Base-by-base conservation (phyloP, 352 stramenopile species). In the Globisporangium recalcitrans region DNA sequence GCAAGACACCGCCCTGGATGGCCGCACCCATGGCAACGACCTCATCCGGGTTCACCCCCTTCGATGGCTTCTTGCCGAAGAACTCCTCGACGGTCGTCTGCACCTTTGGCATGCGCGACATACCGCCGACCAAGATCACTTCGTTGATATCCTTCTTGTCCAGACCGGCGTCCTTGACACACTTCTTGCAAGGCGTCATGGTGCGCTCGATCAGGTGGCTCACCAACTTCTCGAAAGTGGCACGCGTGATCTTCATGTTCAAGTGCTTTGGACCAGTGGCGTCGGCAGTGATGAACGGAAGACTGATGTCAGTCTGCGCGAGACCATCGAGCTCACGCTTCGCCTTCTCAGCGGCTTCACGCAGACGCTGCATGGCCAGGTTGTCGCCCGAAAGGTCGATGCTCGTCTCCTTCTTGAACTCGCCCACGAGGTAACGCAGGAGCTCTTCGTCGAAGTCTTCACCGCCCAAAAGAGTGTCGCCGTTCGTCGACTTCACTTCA, bases 211-310 rank as follows among this genome's bases (percentile, higher is more conserved):
- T 80, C 79, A 98, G 97, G 77, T 94, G 86, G 72, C 90, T 96
- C 77, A 88, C 76, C 68, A 92, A 81, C 63, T 95, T 78, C 72
- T 98, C 93, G 66, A 98, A 97, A 27, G 87, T 64, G 0, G 90
- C 88, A 61, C 93, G 85, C 46, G 91, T 97, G 46, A 98, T 95
- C 26, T 80, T 94, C 27, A 78, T 85, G 80, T 91, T 96, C 71
- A 97, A 98, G 82, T 99, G 97, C 84, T 99, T 99, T 40, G 97
- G 96, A 67, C 97, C 97, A 38, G 80, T 89, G 42, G 95, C 88
- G 69, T 98, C 93, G 31, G 97, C 80, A 31, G 90, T 90, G 52
- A 98, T 93, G 64, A 89, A 97, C 10, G 98, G 82, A 46, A 81
- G 93, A 68, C 97, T 91, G 59, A 97, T 97, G 62, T 97, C 89